Conservation (phyloP, 441 rosid genomes). For the Daphne laureola region DNA sequence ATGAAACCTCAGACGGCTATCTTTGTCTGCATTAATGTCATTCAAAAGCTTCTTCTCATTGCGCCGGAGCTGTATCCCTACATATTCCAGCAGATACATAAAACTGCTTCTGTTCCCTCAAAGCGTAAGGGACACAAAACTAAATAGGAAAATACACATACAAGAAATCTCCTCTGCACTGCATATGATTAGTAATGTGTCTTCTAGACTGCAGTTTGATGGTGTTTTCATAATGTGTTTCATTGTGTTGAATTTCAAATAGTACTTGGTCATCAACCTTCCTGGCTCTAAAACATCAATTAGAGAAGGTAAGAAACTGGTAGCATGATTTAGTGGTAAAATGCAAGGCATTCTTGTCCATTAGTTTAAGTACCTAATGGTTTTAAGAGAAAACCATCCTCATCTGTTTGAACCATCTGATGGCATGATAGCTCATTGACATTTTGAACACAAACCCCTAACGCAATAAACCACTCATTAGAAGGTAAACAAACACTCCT, state of each 20-base stretch:
- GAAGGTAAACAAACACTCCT: slow-evolving; percentile 10
- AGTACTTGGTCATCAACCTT: slow-evolving; percentile 93
- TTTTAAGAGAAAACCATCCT: slow-evolving; percentile 82
- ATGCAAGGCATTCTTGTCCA: slow-evolving; percentile 13
- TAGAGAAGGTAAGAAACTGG: slow-evolving; percentile 8
- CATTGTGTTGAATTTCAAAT: slow-evolving; percentile 85
- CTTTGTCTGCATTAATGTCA: slow-evolving; percentile 76
- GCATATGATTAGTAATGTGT: slow-evolving; percentile 65
- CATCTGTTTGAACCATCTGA: slow-evolving; percentile 87
- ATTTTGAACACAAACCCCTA: slow-evolving; percentile 82
- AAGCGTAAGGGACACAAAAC: slow-evolving; percentile 5
- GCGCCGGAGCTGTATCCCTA: slow-evolving; percentile 99
- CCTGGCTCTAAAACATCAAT: slow-evolving; percentile 62
- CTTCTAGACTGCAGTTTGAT: slow-evolving; percentile 65
- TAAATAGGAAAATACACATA: slow-evolving; percentile 29
- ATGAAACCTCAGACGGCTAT: slow-evolving; percentile 83
- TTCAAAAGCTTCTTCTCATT: slow-evolving; percentile 91
- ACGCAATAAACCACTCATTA: slow-evolving; percentile 19
- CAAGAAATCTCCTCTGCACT: slow-evolving; percentile 92
- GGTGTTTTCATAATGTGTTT: slow-evolving; percentile 77
- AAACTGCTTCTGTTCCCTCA: slow-evolving; percentile 8
- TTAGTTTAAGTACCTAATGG: slow-evolving; percentile 56
- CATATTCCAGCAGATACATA: slow-evolving; percentile 24
- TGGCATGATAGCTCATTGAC: slow-evolving; percentile 68
- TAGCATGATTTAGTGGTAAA: slow-evolving; percentile 9